Percentiles rank a stretch among this genome's conserved stretches.
These are phyloP conservation scores for Termitomyces sp. DNA, from an alignment of 768 basidiomycete genomes.

Conservation along the genomic window DNA sequence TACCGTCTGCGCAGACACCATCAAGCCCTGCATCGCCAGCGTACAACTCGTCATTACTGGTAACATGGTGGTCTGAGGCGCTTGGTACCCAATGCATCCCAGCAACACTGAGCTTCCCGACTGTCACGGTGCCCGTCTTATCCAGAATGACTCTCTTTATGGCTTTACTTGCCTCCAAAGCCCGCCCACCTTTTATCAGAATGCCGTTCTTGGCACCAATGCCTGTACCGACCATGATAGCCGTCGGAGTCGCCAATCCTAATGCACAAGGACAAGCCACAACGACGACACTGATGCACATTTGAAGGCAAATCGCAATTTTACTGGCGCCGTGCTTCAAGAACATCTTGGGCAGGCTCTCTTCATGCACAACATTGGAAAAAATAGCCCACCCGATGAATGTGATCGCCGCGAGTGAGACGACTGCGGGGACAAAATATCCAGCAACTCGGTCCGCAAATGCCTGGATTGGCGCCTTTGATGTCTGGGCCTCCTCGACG, in stretches of 20 bases:
- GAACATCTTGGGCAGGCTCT: conserved; percentile 79
- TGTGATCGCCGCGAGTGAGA: conserved; percentile 74
- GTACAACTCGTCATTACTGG: conserved; percentile 31
- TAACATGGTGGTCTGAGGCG: conserved; percentile 12
- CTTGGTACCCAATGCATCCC: conserved; percentile 69
- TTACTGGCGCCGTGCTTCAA: conserved; percentile 75
- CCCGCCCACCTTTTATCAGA: conserved; percentile 94
- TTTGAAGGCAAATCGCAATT: conserved; percentile 87
- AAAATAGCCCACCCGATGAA: conserved; percentile 82
- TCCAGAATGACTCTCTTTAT: conserved; percentile 85
- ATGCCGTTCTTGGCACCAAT: conserved; percentile 97
- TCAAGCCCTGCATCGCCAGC: conserved; percentile 38
- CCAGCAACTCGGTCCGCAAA: conserved; percentile 95
- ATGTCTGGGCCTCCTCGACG: conserved; percentile 97
- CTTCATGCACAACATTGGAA: conserved; percentile 48
- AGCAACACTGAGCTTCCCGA: conserved; percentile 85
- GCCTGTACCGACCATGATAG: conserved; percentile 99
- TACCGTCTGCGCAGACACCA: conserved; percentile 54
- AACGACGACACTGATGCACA: conserved; percentile 97
- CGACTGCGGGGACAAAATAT: conserved; percentile 90
- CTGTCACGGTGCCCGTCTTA: conserved; percentile 96
- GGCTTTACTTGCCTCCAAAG: conserved; percentile 83
- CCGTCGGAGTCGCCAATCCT: conserved; percentile 93
- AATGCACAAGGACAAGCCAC: conserved; percentile 98
- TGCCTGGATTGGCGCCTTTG: conserved; percentile 96